Base-by-base conservation (phyloP, 371 early-diverging fungal species). In the Mucor lusitanicus region DNA sequence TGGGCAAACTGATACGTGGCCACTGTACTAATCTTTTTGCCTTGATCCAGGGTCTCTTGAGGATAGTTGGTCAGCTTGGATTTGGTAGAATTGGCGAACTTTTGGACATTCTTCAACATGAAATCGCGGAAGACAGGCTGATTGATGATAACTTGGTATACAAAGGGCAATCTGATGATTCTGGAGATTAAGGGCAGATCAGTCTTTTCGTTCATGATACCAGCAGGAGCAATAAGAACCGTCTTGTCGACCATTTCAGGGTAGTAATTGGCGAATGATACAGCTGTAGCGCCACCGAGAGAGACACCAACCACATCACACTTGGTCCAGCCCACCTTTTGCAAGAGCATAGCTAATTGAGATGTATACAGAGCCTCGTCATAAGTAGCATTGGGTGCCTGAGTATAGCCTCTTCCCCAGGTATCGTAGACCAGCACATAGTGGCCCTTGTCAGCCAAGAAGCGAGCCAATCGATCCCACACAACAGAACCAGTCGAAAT, bases 361-460 rank as follows among this genome's bases (percentile, higher is more conserved):
- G 75, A 68, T 8, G 79, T 81, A 59, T 82, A 86, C 5, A 87
- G 68, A 6, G 75, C 63, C 35, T 85, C 81, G 50, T 81, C 75
- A 48, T 83, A 85, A 12, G 44, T 30, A 1, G 68, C 60, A 28
- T 78, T 67, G 11, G 89, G 89, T 3, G 85, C 75, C 25, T 80
- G 84, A 17, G 80, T 75, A 50, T 79, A 86, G 0, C 87, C 89
- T 50, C 85, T 61, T 15, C 89, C 89, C 77, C 83, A 88, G 17
- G 80, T 53, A 50, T 82, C 88, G 69, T 80, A 88, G 0, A 80
- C 66, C 8, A 87, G 70, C 0, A 88, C 86, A 57, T 74, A 71
- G 54, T 80, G 78, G 23, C 83, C 82, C 17, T 73, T 69, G 9
- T 74, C 73, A 15, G 76, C 82, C 81, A 86, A 65, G 64, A 55